Evolutionary conservation across 805 yeast species (phyloP).

Genomic region (Metschnikowia anglica): DNA sequence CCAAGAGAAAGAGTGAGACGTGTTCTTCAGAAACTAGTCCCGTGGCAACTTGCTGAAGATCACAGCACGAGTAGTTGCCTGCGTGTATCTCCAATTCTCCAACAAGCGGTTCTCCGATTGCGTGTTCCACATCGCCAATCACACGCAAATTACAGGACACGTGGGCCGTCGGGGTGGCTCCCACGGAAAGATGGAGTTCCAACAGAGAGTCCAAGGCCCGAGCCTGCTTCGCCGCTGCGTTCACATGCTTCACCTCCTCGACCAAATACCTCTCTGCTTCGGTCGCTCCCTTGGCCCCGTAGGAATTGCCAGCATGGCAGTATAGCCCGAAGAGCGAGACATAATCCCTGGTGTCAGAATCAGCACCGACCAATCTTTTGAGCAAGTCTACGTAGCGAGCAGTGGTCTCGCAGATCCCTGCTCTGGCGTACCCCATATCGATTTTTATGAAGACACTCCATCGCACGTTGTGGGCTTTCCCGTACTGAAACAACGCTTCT

Average conservation of each 20-base stretch:
- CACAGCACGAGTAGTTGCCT: slow-evolving; percentile 76
- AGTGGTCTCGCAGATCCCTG: slow-evolving; percentile 44
- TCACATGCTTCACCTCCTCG: slow-evolving; percentile 59
- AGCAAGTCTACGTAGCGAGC: slow-evolving; percentile 27
- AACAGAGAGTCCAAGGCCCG: slow-evolving; percentile 33
- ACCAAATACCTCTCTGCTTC: slow-evolving; percentile 49
- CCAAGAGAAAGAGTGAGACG: slow-evolving; percentile 21
- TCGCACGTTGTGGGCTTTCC: slow-evolving; percentile 26
- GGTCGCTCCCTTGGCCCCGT: slow-evolving; percentile 44
- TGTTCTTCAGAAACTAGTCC: slow-evolving; percentile 37
- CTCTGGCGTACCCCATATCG: slow-evolving; percentile 70
- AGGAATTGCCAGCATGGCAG: slow-evolving; percentile 80
- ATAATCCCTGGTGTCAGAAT: slow-evolving; percentile 14
- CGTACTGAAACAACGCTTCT: slow-evolving; percentile 43
- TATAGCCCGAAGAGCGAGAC: slow-evolving; percentile 65
- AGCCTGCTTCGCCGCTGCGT: slow-evolving; percentile 49
- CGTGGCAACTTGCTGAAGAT: slow-evolving; percentile 75
- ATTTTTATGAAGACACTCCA: slow-evolving; percentile 72
- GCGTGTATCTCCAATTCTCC: slow-evolving; percentile 70
- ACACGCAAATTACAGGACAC: slow-evolving; percentile 40
- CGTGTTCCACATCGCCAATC: slow-evolving; percentile 21
- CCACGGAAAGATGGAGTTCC: slow-evolving; percentile 60
- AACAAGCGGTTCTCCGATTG: slow-evolving; percentile 23
- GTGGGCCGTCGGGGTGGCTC: slow-evolving; percentile 82
- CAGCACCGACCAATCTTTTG: slow-evolving; percentile 6